phyloP scores from a whole-genome alignment of 768 basidiomycete species.

The Boletus pseudo-olivaceus region DNA sequence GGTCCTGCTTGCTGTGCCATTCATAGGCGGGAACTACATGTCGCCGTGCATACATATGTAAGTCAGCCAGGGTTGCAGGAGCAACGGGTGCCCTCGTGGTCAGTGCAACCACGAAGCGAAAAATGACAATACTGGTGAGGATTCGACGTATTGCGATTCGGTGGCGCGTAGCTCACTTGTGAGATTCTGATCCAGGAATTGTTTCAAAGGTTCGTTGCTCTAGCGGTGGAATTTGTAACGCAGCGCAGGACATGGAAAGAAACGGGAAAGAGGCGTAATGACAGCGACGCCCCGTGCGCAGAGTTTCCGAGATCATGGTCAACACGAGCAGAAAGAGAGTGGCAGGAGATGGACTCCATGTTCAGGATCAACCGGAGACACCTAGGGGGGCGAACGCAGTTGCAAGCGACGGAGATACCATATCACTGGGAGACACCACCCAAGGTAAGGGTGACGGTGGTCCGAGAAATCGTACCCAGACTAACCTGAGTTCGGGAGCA shows the following conservation, averaged over 20 bases:
- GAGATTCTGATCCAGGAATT: conserved; percentile 15
- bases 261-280: conserved; percentile 2
- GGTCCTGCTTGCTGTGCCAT: conserved; percentile 20
- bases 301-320: conserved; percentile 28
- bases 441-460: conserved; percentile 15
- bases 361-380: conserved; percentile 14
- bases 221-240: conserved; percentile 21
- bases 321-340: conserved; percentile 22
- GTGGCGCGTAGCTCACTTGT: conserved; percentile 15
- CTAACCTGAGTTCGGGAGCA: conserved; percentile 9
- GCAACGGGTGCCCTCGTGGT: conserved; percentile 23
- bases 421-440: conserved; percentile 11
- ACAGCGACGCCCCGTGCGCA: conserved; percentile 13
- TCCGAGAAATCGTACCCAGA: background rate
- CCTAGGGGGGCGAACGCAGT: conserved; percentile 4
- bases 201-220: conserved; percentile 21
- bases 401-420: conserved; percentile 2
- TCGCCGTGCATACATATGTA: conserved; percentile 20
- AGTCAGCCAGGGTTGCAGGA: conserved; percentile 15
- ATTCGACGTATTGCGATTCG: conserved; percentile 10
- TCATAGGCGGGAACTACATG: conserved; percentile 7
- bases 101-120: conserved; percentile 19
- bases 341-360: conserved; percentile 26
- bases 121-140: conserved; percentile 31
- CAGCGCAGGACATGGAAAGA: conserved; percentile 21